Evolutionary conservation across 2,329 filamentous ascomycete genomes (phyloP).

Genomic region (Huntiella decipiens): DNA sequence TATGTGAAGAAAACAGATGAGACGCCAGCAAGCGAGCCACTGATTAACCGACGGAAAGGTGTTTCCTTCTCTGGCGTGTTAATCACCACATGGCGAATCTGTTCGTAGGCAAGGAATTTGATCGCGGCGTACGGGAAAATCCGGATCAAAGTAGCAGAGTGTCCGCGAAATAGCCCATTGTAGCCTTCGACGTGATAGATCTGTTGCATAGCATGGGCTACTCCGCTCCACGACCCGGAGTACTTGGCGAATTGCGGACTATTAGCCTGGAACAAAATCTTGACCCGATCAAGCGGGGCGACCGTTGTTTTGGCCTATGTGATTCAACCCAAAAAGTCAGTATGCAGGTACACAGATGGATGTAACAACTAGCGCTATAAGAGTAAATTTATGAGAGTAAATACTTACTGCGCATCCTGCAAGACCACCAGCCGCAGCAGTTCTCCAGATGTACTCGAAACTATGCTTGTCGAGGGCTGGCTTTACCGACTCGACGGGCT

Average conservation of each 20-base stretch:
- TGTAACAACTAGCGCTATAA: background rate
- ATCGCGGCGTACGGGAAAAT: constrained; percentile 97
- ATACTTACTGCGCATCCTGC: constrained; percentile 71
- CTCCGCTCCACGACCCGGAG: constrained; percentile 69
- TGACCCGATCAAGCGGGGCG: constrained; percentile 88
- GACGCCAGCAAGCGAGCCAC: constrained; percentile 60
- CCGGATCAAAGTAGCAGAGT: constrained; percentile 80
- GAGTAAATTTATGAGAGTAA: background rate
- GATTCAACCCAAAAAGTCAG: constrained; percentile 6
- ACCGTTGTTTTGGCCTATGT: constrained; percentile 81
- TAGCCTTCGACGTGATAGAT: constrained; percentile 62
- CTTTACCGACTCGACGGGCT: constrained; percentile 25
- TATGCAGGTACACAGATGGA: constrained; percentile 6
- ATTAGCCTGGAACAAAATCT: constrained; percentile 93
- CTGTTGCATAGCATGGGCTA: constrained; percentile 62
- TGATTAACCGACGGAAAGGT: constrained; percentile 51
- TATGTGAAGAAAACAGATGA: constrained; percentile 94
- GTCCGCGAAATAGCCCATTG: constrained; percentile 70
- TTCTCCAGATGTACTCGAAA: constrained; percentile 66
- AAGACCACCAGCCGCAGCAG: constrained; percentile 69
- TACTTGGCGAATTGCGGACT: constrained; percentile 92
- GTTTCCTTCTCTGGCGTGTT: constrained; percentile 57
- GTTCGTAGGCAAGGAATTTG: constrained; percentile 96
- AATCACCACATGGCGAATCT: constrained; percentile 69
- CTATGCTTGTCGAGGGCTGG: constrained; percentile 39